These are phyloP conservation scores for Lenzites betulinus DNA, from an alignment of 768 basidiomycete species.

Conservation along the genomic window DNA sequence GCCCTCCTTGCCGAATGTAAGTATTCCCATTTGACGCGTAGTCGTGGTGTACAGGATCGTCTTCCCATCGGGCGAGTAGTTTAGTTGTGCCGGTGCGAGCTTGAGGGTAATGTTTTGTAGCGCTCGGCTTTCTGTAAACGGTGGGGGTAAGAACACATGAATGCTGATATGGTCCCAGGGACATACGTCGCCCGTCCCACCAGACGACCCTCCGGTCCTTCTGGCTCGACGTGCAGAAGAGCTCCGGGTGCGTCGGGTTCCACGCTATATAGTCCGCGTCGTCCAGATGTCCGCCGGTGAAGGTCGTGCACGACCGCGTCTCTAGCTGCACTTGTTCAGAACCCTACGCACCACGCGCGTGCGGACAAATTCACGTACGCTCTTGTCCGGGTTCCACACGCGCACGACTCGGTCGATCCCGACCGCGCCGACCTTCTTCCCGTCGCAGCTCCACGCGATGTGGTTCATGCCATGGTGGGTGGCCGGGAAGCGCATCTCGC, in stretches of 20 bases:
- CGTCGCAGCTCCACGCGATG: conserved; percentile 85
- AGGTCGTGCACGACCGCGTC: conserved; percentile 60
- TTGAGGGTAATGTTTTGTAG: conserved; percentile 63
- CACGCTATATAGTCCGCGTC: conserved; percentile 84
- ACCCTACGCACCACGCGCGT: not conserved
- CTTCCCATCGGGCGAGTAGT: conserved; percentile 73
- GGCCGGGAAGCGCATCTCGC: conserved; percentile 68
- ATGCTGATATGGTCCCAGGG: not conserved
- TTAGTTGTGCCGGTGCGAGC: conserved; percentile 62
- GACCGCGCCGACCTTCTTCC: conserved; percentile 77
- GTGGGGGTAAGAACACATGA: not conserved
- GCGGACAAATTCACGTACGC: conserved; percentile 39
- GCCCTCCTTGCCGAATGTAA: conserved; percentile 55
- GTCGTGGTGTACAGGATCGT: conserved; percentile 64
- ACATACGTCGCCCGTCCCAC: conserved; percentile 83
- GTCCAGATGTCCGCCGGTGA: conserved; percentile 71
- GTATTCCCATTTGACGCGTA: conserved; percentile 59
- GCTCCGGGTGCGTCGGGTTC: conserved; percentile 83
- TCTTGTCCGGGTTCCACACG: conserved; percentile 80
- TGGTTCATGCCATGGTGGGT: conserved; percentile 63
- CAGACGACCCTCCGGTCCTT: conserved; percentile 76
- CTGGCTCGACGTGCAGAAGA: conserved; percentile 79
- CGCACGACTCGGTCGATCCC: conserved; percentile 79
- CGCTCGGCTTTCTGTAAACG: conserved; percentile 62
- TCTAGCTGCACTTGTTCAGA: conserved; percentile 58